These are phyloP conservation scores for Craterostigma plantagineum DNA, from an alignment of 257 asterid genomes.

Conservation along the genomic window DNA sequence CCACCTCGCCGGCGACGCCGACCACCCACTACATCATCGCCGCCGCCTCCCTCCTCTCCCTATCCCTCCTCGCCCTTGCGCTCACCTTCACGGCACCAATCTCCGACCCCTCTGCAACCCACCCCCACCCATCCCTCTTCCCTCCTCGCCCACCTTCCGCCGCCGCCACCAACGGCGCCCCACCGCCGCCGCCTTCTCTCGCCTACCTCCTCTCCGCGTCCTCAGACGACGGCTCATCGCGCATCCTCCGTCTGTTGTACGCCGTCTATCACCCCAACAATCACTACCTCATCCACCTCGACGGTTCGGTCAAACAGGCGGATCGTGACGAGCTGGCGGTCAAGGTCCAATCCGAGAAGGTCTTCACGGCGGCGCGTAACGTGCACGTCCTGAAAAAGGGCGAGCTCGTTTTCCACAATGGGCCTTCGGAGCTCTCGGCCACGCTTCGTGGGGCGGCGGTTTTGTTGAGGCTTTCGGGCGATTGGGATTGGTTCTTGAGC, in stretches of 20 bases:
- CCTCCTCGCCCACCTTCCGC: slow-evolving; percentile 11
- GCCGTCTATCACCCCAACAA: slow-evolving; percentile 72
- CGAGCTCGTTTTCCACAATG: slow-evolving; percentile 33
- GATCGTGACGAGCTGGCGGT: slow-evolving; percentile 56
- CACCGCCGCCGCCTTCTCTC: slow-evolving; percentile 50
- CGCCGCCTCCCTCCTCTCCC: slow-evolving; percentile 39
- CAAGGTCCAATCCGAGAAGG: slow-evolving; percentile 32
- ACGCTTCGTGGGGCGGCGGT: slow-evolving; percentile 70
- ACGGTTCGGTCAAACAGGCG: slow-evolving; percentile 32
- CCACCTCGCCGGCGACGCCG: slow-evolving; percentile 9
- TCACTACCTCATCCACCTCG: slow-evolving; percentile 63
- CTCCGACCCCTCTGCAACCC: slow-evolving; percentile 12
- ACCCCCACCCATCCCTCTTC: slow-evolving; percentile 45
- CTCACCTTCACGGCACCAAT: slow-evolving; percentile 22
- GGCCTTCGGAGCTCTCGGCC: slow-evolving; percentile 59
- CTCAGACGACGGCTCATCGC: slow-evolving; percentile 43
- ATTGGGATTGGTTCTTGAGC: slow-evolving; percentile 89
- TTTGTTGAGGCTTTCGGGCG: slow-evolving; percentile 30
- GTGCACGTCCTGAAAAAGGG: slow-evolving; percentile 60
- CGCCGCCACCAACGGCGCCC: slow-evolving; percentile 29
- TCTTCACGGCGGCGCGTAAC: slow-evolving; percentile 65
- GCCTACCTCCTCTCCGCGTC: slow-evolving; percentile 66
- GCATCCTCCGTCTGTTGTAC: slow-evolving; percentile 48
- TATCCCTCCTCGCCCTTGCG: slow-evolving; percentile 29
- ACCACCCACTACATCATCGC: slow-evolving; percentile 25